Percentiles rank a stretch among this genome's conserved stretches.
These are phyloP conservation scores for Saprolegnia diclina DNA, from an alignment of 352 stramenopile species.

Conservation along the genomic window DNA sequence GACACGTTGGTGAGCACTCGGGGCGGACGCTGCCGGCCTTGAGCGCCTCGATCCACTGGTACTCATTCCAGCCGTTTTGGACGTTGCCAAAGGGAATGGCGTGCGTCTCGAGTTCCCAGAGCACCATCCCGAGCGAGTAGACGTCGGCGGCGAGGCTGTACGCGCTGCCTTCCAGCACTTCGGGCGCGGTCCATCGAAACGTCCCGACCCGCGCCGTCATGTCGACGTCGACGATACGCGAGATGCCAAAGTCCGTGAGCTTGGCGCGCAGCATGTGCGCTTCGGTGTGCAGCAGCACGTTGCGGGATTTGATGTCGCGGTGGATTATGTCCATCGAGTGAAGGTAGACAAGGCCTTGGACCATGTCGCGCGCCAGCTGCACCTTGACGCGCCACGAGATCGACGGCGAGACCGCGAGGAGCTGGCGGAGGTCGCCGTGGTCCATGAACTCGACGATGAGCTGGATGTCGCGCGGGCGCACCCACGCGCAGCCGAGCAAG, in stretches of 20 bases:
- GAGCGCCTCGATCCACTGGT: background rate
- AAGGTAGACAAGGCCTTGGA: slow-evolving; percentile 39
- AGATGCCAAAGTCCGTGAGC: slow-evolving; percentile 20
- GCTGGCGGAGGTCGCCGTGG: background rate
- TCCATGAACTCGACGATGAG: slow-evolving; percentile 8
- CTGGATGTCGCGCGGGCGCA: background rate
- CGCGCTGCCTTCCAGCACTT: background rate
- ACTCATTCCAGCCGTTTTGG: background rate
- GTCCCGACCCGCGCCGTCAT: background rate
- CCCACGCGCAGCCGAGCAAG: background rate
- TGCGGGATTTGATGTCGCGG: slow-evolving; percentile 53
- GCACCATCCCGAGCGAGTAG: background rate
- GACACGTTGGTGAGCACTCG: background rate
- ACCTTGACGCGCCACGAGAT: background rate
- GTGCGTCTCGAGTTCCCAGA: background rate
- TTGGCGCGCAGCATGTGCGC: slow-evolving; percentile 4
- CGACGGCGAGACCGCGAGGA: background rate
- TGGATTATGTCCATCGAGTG: slow-evolving; percentile 48
- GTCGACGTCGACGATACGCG: slow-evolving; percentile 1
- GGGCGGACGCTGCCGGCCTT: background rate
- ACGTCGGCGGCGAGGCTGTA: background rate
- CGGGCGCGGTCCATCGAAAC: background rate
- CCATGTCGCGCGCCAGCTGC: slow-evolving; percentile 34
- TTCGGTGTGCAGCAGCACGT: slow-evolving; percentile 40
- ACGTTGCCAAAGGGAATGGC: background rate